These are phyloP conservation scores for Aspergillus fructus DNA, from an alignment of 2,329 filamentous ascomycete species.

Conservation along the genomic window DNA sequence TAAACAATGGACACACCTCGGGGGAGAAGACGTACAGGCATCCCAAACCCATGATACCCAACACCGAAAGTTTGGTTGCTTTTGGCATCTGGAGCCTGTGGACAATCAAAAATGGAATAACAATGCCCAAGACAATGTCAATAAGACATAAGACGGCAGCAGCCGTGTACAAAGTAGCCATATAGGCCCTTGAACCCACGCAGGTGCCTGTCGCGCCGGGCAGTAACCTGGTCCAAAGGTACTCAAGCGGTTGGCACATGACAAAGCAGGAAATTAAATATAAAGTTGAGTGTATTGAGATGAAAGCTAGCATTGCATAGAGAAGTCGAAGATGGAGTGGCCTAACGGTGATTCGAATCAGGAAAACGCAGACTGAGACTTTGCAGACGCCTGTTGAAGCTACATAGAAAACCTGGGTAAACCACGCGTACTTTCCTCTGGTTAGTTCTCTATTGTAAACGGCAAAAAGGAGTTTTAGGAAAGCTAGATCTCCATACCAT, in stretches of 20 bases:
- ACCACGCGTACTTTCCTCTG: conserved; percentile 44
- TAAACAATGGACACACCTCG: no score
- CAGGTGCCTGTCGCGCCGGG: not conserved
- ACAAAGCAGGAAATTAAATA: not conserved
- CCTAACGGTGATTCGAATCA: conserved; percentile 52
- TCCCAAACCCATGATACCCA: conserved; percentile 31
- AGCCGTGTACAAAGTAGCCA: not conserved
- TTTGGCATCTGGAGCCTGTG: conserved; percentile 56
- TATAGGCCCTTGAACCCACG: not conserved
- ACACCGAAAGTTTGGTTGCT: conserved; percentile 49
- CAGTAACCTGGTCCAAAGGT: not conserved
- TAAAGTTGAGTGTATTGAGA: not conserved
- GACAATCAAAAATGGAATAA: conserved; percentile 56
- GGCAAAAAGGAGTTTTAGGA: not conserved
- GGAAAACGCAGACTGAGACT: conserved; percentile 53
- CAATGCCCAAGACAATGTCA: conserved; percentile 10
- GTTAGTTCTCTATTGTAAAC: not conserved
- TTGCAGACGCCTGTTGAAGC: conserved; percentile 49
- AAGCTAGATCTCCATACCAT: conserved; percentile 16
- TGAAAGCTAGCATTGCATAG: not conserved
- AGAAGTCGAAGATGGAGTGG: conserved; percentile 43
- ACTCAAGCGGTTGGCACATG: not conserved
- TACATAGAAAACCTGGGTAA: conserved; percentile 54
- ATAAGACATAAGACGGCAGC: not conserved
- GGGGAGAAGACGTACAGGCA: conserved; percentile 40